Percentiles rank a stretch among this genome's conserved stretches.
Conservation (phyloP, 2,329 filamentous ascomycete species). For the Fusarium burgessii region DNA sequence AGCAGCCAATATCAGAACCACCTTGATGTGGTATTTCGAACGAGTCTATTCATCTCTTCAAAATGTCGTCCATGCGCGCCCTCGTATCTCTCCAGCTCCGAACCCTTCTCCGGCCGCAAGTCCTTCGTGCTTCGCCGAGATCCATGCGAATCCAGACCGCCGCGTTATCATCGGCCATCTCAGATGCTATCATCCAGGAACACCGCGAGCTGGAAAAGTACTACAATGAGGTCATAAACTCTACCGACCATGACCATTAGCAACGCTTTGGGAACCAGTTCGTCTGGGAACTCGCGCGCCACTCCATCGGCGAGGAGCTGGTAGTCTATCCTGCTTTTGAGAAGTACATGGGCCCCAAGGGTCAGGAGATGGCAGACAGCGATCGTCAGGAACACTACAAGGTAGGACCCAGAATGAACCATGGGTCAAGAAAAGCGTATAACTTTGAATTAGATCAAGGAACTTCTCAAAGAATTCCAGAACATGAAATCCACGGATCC, state of each 20-base stretch:
- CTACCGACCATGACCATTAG: slow-evolving; percentile 52
- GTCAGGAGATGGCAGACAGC: slow-evolving; percentile 59
- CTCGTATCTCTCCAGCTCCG: no score
- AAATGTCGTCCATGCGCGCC: no score
- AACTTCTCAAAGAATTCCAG: slow-evolving; percentile 63
- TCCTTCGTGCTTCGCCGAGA: no score
- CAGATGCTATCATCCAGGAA: slow-evolving; percentile 46
- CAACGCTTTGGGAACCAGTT: slow-evolving; percentile 60
- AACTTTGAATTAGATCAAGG: slow-evolving; percentile 58
- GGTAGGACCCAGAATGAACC: slow-evolving; percentile 45
- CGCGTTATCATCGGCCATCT: slow-evolving; percentile 23
- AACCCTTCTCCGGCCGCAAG: no score
- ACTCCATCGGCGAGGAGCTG: slow-evolving; percentile 61
- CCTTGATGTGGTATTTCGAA: no score
- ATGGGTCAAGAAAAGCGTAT: background rate
- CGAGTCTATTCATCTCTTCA: no score
- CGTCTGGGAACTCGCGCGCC: slow-evolving; percentile 61
- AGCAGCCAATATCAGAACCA: no score
- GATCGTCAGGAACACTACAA: slow-evolving; percentile 61
- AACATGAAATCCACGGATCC: slow-evolving; percentile 54
- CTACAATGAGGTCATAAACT: slow-evolving; percentile 56
- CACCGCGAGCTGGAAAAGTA: slow-evolving; percentile 51
- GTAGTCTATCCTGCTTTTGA: slow-evolving; percentile 68
- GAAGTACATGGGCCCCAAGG: slow-evolving; percentile 57
- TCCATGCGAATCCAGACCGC: no score